Base-by-base conservation (phyloP, 805 yeast genomes). In the Metschnikowia continentalis region DNA sequence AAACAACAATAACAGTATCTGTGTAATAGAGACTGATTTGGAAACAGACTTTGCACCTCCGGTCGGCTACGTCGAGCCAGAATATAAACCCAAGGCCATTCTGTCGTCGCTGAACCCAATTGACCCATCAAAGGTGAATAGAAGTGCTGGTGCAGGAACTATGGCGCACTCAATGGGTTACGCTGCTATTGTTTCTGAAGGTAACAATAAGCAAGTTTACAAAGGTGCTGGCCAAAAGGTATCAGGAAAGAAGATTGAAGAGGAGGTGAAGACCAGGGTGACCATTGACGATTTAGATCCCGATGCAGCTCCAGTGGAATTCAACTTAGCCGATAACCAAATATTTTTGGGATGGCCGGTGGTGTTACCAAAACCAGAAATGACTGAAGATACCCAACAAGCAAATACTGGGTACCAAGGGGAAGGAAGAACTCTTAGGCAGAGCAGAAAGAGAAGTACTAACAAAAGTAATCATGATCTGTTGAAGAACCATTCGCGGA, bases 1-100 rank as follows among this genome's bases (percentile, higher is more conserved):
- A 47, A 76, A 82, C 1, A 59, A 67, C 6, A 70, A 74, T 6
- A 71, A 79, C 33, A 88, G 96, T 52, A 85, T 92, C 13, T 92
- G 97, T 75, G 97, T 94, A 5, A 89, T 94, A 26, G 99, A 94
- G 65, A 94, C 99, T 0, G 99, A 94, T 71, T 76, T 94, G 54
- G 96, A 89, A 52, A 96, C 97, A 0, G 99, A 94, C 64, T 94
- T 94, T 73, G 98, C 97, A 1, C 96, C 99, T 2, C 99, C 99
- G 0, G 96, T 92, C 5, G 99, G 99, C 0, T 94, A 94, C 65
- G 96, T 88, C 17, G 98, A 92, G 64, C 97, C 97, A 1, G 90
- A 88, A 51, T 60, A 74, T 55, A 75, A 70, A 50, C 81, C 82
- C 17, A 67, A 70, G 41, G 63, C 64, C 13, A 62, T 67, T n/a